phyloP scores from a whole-genome alignment of 768 basidiomycete species.

The Rhizopogon vinicolor region DNA sequence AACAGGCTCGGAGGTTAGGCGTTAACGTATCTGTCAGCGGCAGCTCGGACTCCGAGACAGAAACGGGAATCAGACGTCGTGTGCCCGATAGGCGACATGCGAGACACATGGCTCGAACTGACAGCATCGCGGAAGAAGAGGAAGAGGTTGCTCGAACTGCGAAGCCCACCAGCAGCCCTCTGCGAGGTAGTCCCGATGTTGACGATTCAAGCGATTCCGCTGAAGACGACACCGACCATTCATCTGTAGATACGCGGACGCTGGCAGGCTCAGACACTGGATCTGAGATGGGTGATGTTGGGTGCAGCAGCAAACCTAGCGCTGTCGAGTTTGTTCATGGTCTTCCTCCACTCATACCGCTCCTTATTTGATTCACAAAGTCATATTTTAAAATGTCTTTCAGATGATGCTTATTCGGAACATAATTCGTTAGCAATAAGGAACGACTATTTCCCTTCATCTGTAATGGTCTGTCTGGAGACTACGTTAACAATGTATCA shows the following conservation, averaged over 20 bases:
- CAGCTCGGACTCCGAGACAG: constrained; percentile 8
- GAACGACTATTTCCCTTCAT: too few species aligned
- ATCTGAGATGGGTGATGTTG: constrained; percentile 14
- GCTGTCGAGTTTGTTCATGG: not conserved
- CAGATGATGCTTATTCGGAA: not conserved
- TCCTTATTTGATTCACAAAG: not conserved
- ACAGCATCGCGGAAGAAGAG: constrained; percentile 28
- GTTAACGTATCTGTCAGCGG: constrained; percentile 13
- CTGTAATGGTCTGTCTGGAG: too few species aligned
- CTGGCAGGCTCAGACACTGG: constrained; percentile 18
- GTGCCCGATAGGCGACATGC: constrained; percentile 8
- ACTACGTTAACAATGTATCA: too few species aligned
- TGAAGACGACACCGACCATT: constrained; percentile 18
- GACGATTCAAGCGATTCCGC: constrained; percentile 1
- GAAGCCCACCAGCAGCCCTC: not conserved
- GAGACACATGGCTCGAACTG: constrained; percentile 22
- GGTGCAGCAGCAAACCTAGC: not conserved
- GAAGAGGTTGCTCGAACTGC: constrained; percentile 11
- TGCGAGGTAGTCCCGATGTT: constrained; percentile 4
- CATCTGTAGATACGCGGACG: constrained; percentile 19
- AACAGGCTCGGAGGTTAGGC: constrained; percentile 27
- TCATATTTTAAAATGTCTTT: not conserved
- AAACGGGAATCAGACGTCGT: constrained; percentile 11
- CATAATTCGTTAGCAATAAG: not conserved
- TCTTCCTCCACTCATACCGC: not conserved